Conservation (phyloP, 805 yeast genomes). For the Isabelozyma heimii region DNA sequence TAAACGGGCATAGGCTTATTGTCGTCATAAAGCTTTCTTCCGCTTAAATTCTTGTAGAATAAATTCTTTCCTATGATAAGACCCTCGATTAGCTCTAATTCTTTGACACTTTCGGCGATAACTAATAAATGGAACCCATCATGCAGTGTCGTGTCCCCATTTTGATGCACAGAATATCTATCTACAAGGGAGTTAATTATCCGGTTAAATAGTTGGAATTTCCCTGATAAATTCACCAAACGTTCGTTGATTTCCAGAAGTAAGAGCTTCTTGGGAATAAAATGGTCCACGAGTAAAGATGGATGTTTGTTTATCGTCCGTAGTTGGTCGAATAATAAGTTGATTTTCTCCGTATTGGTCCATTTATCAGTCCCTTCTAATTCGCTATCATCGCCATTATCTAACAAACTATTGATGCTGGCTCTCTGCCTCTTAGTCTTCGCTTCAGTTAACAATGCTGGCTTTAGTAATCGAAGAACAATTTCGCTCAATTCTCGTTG, state of each 20-base stretch:
- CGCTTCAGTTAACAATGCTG: constrained; percentile 21
- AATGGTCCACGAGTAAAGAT: constrained; percentile 70
- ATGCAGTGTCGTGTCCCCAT: constrained; percentile 5
- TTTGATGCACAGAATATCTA: constrained; percentile 10
- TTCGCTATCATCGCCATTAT: constrained; percentile 8
- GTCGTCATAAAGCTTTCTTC: constrained; percentile 54
- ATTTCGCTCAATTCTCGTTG: constrained; percentile 36
- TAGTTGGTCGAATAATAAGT: constrained; percentile 44
- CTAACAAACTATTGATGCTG: constrained; percentile 37
- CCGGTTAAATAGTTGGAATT: constrained; percentile 53
- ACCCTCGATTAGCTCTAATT: constrained; percentile 76
- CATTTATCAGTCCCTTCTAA: not conserved
- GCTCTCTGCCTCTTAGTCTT: constrained; percentile 22
- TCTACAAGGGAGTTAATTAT: constrained; percentile 37
- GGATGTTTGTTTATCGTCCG: constrained; percentile 62
- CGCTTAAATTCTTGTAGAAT: constrained; percentile 65
- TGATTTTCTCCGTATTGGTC: constrained; percentile 28
- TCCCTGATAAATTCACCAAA: constrained; percentile 54
- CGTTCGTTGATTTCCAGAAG: constrained; percentile 63
- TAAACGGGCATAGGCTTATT: constrained; percentile 15
- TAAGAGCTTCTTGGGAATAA: constrained; percentile 66
- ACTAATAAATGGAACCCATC: constrained; percentile 31
- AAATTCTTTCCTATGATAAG: constrained; percentile 69
- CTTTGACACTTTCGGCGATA: constrained; percentile 62
- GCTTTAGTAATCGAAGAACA: constrained; percentile 25